phyloP scores from a whole-genome alignment of 495 filamentous ascomycete genomes.

The Neurospora sp. region DNA sequence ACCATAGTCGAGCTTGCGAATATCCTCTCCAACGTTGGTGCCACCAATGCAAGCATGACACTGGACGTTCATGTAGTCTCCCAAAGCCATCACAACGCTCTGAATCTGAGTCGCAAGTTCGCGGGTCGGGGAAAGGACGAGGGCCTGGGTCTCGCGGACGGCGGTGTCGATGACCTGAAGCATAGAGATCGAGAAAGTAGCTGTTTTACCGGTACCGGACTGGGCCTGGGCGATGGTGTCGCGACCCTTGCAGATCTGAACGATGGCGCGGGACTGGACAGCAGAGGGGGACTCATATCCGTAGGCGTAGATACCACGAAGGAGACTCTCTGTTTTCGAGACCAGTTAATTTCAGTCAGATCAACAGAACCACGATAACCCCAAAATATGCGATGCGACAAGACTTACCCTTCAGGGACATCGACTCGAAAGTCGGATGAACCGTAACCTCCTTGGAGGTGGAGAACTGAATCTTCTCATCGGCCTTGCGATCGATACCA shows the following conservation, averaged over 20 bases:
- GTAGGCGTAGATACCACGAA: constrained; percentile 97
- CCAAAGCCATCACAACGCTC: constrained; percentile 95
- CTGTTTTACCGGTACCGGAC: constrained; percentile 98
- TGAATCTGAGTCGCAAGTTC: constrained; percentile 98
- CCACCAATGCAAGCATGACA: constrained; percentile 99
- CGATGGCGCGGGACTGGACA: constrained; percentile 93
- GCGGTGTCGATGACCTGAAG: constrained; percentile 95
- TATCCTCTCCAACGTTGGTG: constrained; percentile 95
- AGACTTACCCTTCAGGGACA: constrained; percentile 55
- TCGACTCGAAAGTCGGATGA: constrained; percentile 48
- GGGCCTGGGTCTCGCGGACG: constrained; percentile 88
- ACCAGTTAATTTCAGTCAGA: background rate
- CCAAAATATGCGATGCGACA: background rate
- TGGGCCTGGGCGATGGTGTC: constrained; percentile 99
- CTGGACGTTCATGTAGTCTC: constrained; percentile 98
- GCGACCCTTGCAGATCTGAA: constrained; percentile 96
- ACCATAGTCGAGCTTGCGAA: constrained; percentile 89
- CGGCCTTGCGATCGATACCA: constrained; percentile 79
- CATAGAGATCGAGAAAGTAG: constrained; percentile 97
- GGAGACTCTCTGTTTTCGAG: constrained; percentile 59
- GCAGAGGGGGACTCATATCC: constrained; percentile 97
- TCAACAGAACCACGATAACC: background rate
- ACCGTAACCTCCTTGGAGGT: constrained; percentile 97
- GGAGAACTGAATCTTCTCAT: constrained; percentile 95
- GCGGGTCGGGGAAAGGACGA: constrained; percentile 94